phyloP scores from a whole-genome alignment of 176 grass and related monocot species.

The sorghum (Sorghum bicolor) region Sorghum_bicolor_NCBIv3 NC_012879.2:6021501-6022000 shows the following conservation, averaged over 20 bases:
- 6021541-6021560: slow-evolving; percentile 74
- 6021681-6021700: slow-evolving; percentile 79
- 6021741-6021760: slow-evolving; percentile 8
- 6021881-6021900: slow-evolving; percentile 8
- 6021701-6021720: slow-evolving; percentile 99
- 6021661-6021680: slow-evolving; percentile 62
- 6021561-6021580: slow-evolving; percentile 89
- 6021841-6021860: neutral
- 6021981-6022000: neutral
- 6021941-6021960: neutral
- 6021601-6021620: slow-evolving; percentile 82
- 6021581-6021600: slow-evolving; percentile 95
- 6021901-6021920: neutral
- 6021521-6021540: slow-evolving; percentile 66
- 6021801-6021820: neutral
- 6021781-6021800: neutral
- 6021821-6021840: neutral
- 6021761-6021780: neutral
- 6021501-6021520: slow-evolving; percentile 71
- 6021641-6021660: slow-evolving; percentile 66
- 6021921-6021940: slow-evolving; percentile 1
- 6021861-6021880: neutral
- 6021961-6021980: neutral
- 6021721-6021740: slow-evolving; percentile 41
- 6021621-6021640: slow-evolving; percentile 88